Base-by-base conservation (phyloP, 2,329 filamentous ascomycete species). In the Fusarium humuli region DNA sequence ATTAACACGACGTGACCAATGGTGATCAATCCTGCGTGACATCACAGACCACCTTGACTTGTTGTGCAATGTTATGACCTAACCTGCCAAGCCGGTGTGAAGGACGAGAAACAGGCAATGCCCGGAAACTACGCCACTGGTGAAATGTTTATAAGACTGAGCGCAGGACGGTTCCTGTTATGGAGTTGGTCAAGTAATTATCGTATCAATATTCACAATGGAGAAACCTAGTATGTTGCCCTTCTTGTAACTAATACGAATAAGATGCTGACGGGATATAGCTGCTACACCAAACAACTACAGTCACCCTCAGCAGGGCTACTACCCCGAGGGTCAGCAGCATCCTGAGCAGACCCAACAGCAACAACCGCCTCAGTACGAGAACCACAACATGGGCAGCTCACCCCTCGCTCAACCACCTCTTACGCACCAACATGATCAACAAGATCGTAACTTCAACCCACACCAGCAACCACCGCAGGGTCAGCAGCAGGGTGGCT, bases 181-280 rank as follows among this genome's bases (percentile, higher is more conserved):
- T 16, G 18, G 30, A 42, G 2, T 18, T 4, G 7, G 22, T 41
- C 27, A 23, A 8, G 20, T 48, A 34, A 13, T 13, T 23, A 16
- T 44, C 30, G 29, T 25, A 20, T 29, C n/a, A 34, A 34, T 25
- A 50, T 41, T 50, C 30, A 61, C 30, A 34, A 73, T 73, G 71
- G 71, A 73, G 42, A 71, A 67, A 25, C 44, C 69, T 6, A 67
- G 71, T 73, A 67, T 34, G 69, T 61, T n/a, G n/a, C n/a, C n/a
- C n/a, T n/a, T n/a, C n/a, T n/a, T n/a, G n/a, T n/a, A n/a, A n/a
- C n/a, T n/a, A n/a, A n/a, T n/a, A n/a, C n/a, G n/a, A n/a, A n/a
- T n/a, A n/a, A n/a, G n/a, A n/a, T n/a, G n/a, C n/a, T n/a, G n/a
- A n/a, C n/a, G n/a, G n/a, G n/a, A n/a, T n/a, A n/a, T n/a, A 69